A percentile compares a stretch with the other conserved stretches of the same genome.
Evolutionary conservation across 2,329 filamentous ascomycete genomes (phyloP).

Genomic region (Penicillium sumatraense): DNA sequence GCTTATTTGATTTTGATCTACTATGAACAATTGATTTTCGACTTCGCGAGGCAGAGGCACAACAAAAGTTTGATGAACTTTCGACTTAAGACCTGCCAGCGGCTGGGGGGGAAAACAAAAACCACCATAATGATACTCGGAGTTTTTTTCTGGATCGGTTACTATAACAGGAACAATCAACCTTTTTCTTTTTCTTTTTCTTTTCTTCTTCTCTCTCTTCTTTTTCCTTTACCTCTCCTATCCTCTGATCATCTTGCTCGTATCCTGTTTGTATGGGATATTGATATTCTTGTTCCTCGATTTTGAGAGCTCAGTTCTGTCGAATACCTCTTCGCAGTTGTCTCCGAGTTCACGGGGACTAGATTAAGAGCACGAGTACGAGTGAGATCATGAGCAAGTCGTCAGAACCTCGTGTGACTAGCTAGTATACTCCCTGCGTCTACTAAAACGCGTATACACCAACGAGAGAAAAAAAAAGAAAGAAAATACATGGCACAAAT

Average conservation of each 20-base stretch:
- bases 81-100: background rate
- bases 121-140: slow-evolving; percentile 40
- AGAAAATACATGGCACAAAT: slow-evolving; percentile 2
- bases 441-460: too few species aligned
- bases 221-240: background rate
- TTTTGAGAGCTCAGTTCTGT: too few species aligned
- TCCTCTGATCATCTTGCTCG: too few species aligned
- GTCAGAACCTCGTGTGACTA: too few species aligned
- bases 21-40: slow-evolving; percentile 13
- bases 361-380: too few species aligned
- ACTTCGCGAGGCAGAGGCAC: slow-evolving; percentile 9
- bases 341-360: too few species aligned
- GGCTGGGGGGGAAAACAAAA: slow-evolving; percentile 28
- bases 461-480: background rate
- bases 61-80: slow-evolving; percentile 14
- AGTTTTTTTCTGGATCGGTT: slow-evolving; percentile 45
- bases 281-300: too few species aligned
- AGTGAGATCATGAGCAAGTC: too few species aligned
- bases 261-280: too few species aligned
- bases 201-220: slow-evolving; percentile 7
- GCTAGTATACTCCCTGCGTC: too few species aligned
- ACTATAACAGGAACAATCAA: slow-evolving; percentile 38
- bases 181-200: slow-evolving; percentile 25
- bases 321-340: too few species aligned
- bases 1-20: slow-evolving; percentile 16